phyloP scores from a whole-genome alignment of 176 grass and related monocot species.

The Urochloa ruziziensis region DNA sequence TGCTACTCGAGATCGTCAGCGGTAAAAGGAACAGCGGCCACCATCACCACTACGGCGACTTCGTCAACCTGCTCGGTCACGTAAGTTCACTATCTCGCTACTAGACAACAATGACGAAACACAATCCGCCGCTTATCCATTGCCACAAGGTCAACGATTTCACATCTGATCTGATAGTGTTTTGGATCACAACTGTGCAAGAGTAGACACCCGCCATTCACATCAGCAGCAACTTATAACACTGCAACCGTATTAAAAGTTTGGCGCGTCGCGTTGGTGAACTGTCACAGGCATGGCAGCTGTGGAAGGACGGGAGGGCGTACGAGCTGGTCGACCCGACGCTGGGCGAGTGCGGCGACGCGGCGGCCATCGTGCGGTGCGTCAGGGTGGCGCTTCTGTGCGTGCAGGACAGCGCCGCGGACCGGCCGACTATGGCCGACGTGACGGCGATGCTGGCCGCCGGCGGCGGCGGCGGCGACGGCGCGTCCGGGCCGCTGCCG shows the following conservation, averaged over 20 bases:
- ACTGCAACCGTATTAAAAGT: background rate
- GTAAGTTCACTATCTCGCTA: conserved; percentile 1
- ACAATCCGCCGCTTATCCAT: background rate
- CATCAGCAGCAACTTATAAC: no score
- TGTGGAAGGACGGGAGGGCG: conserved; percentile 49
- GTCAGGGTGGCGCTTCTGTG: conserved; percentile 65
- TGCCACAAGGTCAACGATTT: background rate
- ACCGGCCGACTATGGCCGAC: conserved; percentile 56
- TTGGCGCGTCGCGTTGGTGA: background rate
- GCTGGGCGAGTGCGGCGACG: conserved; percentile 13
- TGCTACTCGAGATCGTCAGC: conserved; percentile 54
- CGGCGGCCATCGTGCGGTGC: conserved; percentile 29
- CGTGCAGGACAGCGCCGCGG: conserved; percentile 52
- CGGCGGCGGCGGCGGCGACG: background rate
- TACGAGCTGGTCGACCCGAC: conserved; percentile 49
- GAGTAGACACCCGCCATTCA: background rate
- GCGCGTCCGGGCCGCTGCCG: background rate
- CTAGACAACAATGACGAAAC: background rate
- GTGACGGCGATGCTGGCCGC: conserved; percentile 46
- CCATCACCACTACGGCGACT: conserved; percentile 33
- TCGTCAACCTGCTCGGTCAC: conserved; percentile 40
- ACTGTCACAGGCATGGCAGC: conserved; percentile 56
- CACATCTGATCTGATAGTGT: background rate
- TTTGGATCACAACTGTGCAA: background rate
- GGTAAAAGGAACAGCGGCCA: conserved; percentile 58